These are phyloP conservation scores for Colletotrichum higginsianum DNA, from an alignment of 2,329 filamentous ascomycete species.

Conservation along the genomic window DNA sequence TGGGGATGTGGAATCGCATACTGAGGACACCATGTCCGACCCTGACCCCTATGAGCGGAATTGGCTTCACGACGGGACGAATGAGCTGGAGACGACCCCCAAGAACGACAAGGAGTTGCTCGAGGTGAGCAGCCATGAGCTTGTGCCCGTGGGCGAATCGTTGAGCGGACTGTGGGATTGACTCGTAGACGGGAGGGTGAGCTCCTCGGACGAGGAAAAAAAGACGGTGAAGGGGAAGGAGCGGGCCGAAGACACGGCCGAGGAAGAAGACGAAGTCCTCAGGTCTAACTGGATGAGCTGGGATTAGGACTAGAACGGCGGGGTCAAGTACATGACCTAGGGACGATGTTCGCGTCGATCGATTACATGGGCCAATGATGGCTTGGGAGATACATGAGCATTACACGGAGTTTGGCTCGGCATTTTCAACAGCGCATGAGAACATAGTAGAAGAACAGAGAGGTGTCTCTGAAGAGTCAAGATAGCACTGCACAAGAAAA, in stretches of 20 bases:
- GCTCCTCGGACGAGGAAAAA: conserved; percentile 44
- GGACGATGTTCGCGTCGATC: background rate
- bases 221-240: conserved; percentile 27
- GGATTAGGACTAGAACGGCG: conserved; percentile 28
- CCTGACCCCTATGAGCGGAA: conserved; percentile 38
- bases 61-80: conserved; percentile 27
- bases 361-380: background rate
- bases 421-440: conserved; percentile 11
- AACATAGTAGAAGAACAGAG: background rate
- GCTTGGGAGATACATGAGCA: conserved; percentile 12
- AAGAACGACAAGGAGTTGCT: conserved; percentile 19
- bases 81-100: conserved; percentile 8
- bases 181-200: conserved; percentile 45
- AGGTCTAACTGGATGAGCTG: conserved; percentile 42
- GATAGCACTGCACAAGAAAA: background rate
- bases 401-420: conserved; percentile 15
- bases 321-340: background rate
- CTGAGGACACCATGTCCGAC: conserved; percentile 41
- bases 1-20: conserved; percentile 41
- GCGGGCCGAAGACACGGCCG: background rate
- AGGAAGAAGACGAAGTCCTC: conserved; percentile 38
- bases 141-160: conserved; percentile 26
- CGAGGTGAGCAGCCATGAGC: conserved; percentile 30
- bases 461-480: background rate
- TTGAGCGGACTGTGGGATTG: conserved; percentile 43